Evolutionary conservation across 768 basidiomycete genomes (phyloP).

Genomic region (Leccinellum rugosiceps): DNA sequence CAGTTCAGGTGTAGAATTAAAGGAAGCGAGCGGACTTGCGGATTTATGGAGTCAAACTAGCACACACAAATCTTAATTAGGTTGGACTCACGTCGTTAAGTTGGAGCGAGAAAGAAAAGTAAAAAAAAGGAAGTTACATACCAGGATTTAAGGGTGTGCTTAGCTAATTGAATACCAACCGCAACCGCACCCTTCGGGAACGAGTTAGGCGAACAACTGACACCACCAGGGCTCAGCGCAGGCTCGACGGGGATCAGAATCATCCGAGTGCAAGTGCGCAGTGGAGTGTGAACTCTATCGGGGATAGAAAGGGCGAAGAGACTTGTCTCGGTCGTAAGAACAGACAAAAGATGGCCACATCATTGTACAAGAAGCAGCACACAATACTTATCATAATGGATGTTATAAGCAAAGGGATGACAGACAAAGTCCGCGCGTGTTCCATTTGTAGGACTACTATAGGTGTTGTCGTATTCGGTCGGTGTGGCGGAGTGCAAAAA

Average conservation of each 20-base stretch:
- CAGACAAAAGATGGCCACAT: conserved; percentile 7
- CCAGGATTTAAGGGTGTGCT: conserved; percentile 6
- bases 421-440: conserved; percentile 14
- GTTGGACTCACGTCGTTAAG: conserved; percentile 15
- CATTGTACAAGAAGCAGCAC: conserved; percentile 7
- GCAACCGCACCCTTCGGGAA: background rate
- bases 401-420: conserved; percentile 1
- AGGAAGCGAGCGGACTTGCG: conserved; percentile 19
- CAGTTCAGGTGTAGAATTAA: background rate
- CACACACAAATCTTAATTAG: conserved; percentile 10
- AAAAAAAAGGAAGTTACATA: conserved; percentile 26
- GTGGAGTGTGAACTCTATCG: conserved; percentile 11
- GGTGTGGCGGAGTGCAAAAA: conserved; percentile 16
- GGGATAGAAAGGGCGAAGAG: conserved; percentile 3
- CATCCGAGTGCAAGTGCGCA: conserved; percentile 1
- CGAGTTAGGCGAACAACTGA: conserved; percentile 16
- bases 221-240: conserved; percentile 19
- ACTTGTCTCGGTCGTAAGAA: conserved; percentile 11
- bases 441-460: background rate
- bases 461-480: background rate
- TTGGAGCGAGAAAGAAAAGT: conserved; percentile 17
- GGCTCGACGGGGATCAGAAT: conserved; percentile 23
- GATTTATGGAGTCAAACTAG: conserved; percentile 7
- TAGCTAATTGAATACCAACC: conserved; percentile 22
- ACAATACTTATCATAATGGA: conserved; percentile 10